Evolutionary conservation across 768 basidiomycete species (phyloP).

Genomic region (Calocera cornea): DNA sequence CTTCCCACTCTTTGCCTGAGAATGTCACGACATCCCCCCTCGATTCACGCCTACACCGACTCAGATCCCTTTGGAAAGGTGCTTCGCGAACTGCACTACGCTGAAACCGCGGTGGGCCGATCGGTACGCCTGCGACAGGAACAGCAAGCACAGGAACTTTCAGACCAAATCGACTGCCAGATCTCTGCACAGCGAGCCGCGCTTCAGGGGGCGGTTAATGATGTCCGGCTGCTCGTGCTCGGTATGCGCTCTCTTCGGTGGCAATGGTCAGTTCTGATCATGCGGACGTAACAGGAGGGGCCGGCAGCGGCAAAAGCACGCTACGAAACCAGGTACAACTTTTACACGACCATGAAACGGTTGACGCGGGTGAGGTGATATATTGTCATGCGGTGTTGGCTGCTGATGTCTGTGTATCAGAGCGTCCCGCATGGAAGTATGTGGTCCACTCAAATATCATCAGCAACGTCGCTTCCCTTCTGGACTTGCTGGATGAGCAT

Average conservation of each 20-base stretch:
- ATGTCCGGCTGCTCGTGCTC: background rate
- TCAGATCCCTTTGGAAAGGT: background rate
- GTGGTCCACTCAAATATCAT: background rate
- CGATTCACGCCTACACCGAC: background rate
- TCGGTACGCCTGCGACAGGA: background rate
- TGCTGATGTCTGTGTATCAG: background rate
- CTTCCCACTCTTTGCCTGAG: background rate
- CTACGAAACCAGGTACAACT: background rate
- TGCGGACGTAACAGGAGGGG: background rate
- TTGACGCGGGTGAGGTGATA: background rate
- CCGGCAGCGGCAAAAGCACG: background rate
- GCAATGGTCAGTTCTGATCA: background rate
- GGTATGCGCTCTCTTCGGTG: background rate
- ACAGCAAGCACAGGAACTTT: background rate
- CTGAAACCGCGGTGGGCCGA: background rate
- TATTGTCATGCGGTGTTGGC: background rate
- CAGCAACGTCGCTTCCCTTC: background rate
- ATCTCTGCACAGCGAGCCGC: background rate
- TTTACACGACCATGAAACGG: background rate
- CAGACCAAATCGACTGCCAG: background rate
- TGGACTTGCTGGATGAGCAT: background rate
- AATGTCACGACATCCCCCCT: background rate
- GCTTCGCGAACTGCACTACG: background rate
- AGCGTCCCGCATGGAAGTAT: background rate
- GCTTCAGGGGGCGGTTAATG: background rate